Base-by-base conservation (phyloP, 768 basidiomycete species). In the Kwoniella bestiolae region DNA sequence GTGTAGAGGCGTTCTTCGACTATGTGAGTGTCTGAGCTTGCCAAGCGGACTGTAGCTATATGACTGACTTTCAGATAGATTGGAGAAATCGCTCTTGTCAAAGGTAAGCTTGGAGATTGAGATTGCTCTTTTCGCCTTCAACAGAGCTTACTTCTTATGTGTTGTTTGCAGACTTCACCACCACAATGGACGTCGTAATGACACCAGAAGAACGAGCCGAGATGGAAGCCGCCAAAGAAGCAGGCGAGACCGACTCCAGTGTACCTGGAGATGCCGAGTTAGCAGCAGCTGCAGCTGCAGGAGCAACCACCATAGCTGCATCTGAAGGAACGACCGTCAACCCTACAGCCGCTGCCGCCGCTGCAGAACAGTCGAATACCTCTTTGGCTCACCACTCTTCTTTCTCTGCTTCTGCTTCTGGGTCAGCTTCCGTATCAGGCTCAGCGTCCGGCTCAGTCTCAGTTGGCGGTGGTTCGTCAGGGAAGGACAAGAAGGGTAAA, bases 1-100 rank as follows among this genome's bases (percentile, higher is more conserved):
- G 41, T 18, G 32, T 29, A 73, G 94, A 95, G 75, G 86, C 90
- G 26, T 96, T 96, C 79, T 82, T 84, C 63, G 92, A 94, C 79
- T 93, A 92, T 76, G 92, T 94, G 80, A 80, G 92, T 85, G 16
- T 3, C 18, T n/a, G 21, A 34, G 29, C n/a, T 1, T 34, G n/a
- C 5, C 5, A 35, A 29, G 25, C 3, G 18, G 11, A 34, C 5
- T 18, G 14, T 5, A 3, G 32, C 29, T 55, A 35, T 34, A 9
- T 34, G 60, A 66, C 60, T 58, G 75, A 77, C 56, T 70, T 12
- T 45, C 32, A 25, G 28, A 49, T 61, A 96, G 94, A 95, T 98
- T 67, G 95, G 95, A 63, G 95, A 97, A 83, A 94, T 99, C 60
- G 89, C 90, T 5, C 85, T 97, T 41, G 92, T 96, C 87, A 97